A percentile compares a stretch with the other conserved stretches of the same genome.
Evolutionary conservation across 2,329 filamentous ascomycete genomes (phyloP).

Genomic region (Juglanconis oblonga): DNA sequence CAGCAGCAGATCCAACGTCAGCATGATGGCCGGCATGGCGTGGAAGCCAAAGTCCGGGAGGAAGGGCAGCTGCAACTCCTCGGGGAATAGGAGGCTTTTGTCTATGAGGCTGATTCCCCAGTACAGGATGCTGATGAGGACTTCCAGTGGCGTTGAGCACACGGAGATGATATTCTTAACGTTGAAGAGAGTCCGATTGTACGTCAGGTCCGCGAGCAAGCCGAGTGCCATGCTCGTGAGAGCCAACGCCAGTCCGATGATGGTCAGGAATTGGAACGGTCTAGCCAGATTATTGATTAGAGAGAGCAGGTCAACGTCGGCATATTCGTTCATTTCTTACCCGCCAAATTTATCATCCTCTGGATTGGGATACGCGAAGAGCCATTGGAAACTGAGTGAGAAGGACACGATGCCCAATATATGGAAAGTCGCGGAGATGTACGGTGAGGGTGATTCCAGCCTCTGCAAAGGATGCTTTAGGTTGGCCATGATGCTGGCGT

Average conservation of each 20-base stretch:
- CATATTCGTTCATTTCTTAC: neutral
- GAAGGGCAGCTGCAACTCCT: conserved; percentile 53
- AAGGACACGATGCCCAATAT: conserved; percentile 51
- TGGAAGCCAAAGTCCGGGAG: conserved; percentile 63
- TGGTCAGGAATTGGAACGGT: conserved; percentile 67
- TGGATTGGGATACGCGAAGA: conserved; percentile 46
- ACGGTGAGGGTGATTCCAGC: conserved; percentile 61
- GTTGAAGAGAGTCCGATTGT: conserved; percentile 56
- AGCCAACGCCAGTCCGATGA: conserved; percentile 64
- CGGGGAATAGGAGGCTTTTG: conserved; percentile 48
- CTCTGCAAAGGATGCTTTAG: conserved; percentile 61
- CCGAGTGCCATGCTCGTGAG: conserved; percentile 59
- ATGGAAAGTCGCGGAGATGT: conserved; percentile 62
- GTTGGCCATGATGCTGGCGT: conserved; percentile 31
- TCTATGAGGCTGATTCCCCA: conserved; percentile 65
- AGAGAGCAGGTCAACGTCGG: neutral
- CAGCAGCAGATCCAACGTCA: conserved; percentile 63
- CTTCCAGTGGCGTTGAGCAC: conserved; percentile 65
- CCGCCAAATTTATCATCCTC: conserved; percentile 62
- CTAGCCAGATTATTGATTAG: neutral
- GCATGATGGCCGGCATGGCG: conserved; percentile 59
- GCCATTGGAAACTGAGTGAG: conserved; percentile 49
- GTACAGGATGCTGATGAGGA: conserved; percentile 69
- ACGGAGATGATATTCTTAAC: conserved; percentile 67
- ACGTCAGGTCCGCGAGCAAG: conserved; percentile 61